Conservation (phyloP, 441 rosid species). For the Macaranga tanarius region DNA sequence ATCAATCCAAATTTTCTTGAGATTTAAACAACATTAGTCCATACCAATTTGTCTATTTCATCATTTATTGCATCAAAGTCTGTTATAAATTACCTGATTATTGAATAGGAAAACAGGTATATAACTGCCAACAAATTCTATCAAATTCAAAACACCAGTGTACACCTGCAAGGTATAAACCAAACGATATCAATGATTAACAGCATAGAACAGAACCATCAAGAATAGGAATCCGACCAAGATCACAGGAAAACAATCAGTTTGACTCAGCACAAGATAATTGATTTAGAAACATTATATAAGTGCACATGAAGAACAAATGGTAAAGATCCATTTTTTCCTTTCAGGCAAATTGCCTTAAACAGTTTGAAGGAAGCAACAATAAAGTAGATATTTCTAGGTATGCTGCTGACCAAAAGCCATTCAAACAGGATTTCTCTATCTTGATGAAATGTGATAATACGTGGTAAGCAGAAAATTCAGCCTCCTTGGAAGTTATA, state of each 20-base stretch:
- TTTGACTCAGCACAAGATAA: background rate
- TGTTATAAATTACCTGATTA: constrained; percentile 59
- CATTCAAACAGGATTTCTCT: background rate
- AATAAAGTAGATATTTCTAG: background rate
- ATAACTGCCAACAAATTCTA: constrained; percentile 55
- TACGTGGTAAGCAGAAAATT: background rate
- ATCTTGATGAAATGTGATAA: background rate
- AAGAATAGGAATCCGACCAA: background rate
- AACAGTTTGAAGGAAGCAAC: background rate
- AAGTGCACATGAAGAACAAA: background rate
- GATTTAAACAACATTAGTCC: no score
- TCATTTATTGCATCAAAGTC: background rate
- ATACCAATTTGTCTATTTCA: background rate
- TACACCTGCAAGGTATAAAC: constrained; percentile 60
- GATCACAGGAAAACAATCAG: background rate
- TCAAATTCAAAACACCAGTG: constrained; percentile 71
- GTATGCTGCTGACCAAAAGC: background rate
- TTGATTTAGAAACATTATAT: background rate
- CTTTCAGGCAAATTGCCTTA: background rate
- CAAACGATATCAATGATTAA: constrained; percentile 1
- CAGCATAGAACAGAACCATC: constrained; percentile 14
- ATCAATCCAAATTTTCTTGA: background rate
- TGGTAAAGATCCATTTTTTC: background rate
- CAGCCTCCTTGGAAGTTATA: background rate
- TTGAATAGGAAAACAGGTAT: constrained; percentile 73